phyloP scores from a whole-genome alignment of 768 basidiomycete species.

The Astraeus odoratus region DNA sequence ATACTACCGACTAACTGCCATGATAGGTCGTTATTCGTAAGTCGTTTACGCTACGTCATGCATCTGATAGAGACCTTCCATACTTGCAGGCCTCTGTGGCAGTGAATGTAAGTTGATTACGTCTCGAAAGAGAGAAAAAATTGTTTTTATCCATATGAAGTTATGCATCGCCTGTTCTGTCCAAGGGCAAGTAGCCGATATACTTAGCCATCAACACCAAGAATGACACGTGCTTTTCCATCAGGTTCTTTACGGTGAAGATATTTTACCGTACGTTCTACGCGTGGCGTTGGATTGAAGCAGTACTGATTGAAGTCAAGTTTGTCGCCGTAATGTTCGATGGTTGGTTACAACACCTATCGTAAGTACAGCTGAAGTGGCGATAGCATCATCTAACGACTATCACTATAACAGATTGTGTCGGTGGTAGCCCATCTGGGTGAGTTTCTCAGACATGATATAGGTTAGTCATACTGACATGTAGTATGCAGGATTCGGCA shows the following conservation, averaged over 20 bases:
- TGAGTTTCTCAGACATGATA: background rate
- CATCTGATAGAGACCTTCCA: background rate
- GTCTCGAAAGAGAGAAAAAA: no score
- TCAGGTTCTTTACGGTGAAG: background rate
- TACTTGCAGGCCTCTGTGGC: background rate
- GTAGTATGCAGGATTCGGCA: background rate
- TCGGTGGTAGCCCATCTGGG: background rate
- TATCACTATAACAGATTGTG: background rate
- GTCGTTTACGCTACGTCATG: background rate
- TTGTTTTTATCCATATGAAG: background rate
- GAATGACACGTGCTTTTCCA: background rate
- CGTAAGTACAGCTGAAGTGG: background rate
- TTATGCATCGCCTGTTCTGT: background rate
- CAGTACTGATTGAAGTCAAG: background rate
- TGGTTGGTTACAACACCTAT: background rate
- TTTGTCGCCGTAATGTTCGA: background rate
- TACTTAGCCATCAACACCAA: background rate
- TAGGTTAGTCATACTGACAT: background rate
- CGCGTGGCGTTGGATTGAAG: background rate
- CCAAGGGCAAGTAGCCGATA: background rate
- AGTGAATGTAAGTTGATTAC: background rate
- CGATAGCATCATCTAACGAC: background rate
- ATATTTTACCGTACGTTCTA: background rate
- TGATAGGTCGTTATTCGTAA: constrained; percentile 2
- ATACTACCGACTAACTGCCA: background rate